Evolutionary conservation across 371 early-diverging fungal species (phyloP).

Genomic region (Nematocida parisii): DNA sequence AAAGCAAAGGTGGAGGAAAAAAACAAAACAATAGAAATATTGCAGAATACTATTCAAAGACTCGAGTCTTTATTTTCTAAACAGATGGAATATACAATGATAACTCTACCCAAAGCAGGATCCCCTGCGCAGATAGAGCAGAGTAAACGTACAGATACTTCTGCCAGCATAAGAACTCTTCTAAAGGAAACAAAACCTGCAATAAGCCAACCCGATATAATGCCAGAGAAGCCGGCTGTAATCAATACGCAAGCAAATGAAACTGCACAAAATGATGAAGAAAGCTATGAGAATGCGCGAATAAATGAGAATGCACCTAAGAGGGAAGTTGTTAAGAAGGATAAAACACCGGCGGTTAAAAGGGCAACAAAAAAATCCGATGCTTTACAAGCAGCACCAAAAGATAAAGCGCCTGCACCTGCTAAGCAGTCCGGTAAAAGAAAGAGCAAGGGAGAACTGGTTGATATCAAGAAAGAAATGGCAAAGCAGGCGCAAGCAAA

Average conservation of each 20-base stretch:
- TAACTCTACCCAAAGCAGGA: neutral
- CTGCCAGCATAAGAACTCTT: neutral
- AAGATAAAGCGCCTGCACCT: neutral
- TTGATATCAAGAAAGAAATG: conserved; percentile 42
- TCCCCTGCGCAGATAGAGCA: neutral
- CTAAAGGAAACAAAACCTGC: neutral
- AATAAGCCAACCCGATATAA: neutral
- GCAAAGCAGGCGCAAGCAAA: conserved; percentile 31
- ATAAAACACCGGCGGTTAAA: neutral
- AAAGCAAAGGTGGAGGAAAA: conserved; percentile 55
- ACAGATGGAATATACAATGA: conserved; percentile 32
- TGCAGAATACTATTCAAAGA: conserved; percentile 44
- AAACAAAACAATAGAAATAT: conserved; percentile 50
- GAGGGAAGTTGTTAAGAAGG: neutral
- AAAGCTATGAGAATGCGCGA: neutral
- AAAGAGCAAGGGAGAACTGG: conserved; percentile 19
- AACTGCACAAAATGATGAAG: neutral
- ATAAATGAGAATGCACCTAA: neutral
- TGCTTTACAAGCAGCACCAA: neutral
- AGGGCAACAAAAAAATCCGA: neutral
- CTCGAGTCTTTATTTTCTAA: conserved; percentile 36
- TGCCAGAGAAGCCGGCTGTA: neutral
- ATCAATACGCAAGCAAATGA: neutral
- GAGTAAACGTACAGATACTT: too few species aligned
- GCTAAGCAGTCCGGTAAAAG: conserved; percentile 2